Percentiles rank a stretch among this genome's conserved stretches.
These are phyloP conservation scores for Sugiyamaella grinbergsii DNA, from an alignment of 1,139 yeast genomes.

Conservation along the genomic window DNA sequence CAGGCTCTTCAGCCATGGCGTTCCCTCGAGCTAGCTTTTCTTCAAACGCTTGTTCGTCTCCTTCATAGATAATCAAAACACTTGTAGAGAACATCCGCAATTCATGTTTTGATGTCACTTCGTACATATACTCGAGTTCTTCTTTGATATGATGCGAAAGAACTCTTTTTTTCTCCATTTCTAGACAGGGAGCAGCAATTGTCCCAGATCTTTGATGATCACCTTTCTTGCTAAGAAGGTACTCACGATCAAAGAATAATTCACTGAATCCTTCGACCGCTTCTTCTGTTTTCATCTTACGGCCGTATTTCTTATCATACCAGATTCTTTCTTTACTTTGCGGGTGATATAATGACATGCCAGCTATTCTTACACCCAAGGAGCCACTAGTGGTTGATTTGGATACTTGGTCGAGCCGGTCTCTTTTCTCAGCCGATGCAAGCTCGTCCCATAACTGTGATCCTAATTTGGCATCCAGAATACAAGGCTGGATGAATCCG, in stretches of 20 bases:
- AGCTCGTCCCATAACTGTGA: constrained; percentile 63
- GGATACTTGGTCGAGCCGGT: constrained; percentile 65
- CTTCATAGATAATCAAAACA: constrained; percentile 72
- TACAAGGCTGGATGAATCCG: constrained; percentile 66
- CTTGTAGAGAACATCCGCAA: constrained; percentile 75
- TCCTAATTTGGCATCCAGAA: constrained; percentile 85
- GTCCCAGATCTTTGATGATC: not conserved
- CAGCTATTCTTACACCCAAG: constrained; percentile 76
- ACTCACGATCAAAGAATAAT: constrained; percentile 48
- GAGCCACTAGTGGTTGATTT: constrained; percentile 77
- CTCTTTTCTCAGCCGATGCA: constrained; percentile 56
- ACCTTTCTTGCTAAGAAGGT: not conserved
- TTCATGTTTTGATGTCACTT: constrained; percentile 62
- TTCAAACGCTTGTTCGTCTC: constrained; percentile 49
- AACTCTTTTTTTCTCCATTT: constrained; percentile 34
- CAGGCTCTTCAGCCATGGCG: constrained; percentile 31
- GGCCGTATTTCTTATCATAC: constrained; percentile 69
- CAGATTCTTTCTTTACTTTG: constrained; percentile 46
- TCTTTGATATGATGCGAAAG: constrained; percentile 51
- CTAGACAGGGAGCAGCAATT: constrained; percentile 5
- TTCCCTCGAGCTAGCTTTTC: constrained; percentile 33
- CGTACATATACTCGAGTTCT: constrained; percentile 64
- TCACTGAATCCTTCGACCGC: constrained; percentile 53
- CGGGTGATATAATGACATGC: constrained; percentile 64
- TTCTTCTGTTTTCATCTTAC: constrained; percentile 50